A percentile compares a stretch with the other conserved stretches of the same genome.
Evolutionary conservation across 495 filamentous ascomycete genomes (phyloP).

Genomic region (Cairneyella variabilis): DNA sequence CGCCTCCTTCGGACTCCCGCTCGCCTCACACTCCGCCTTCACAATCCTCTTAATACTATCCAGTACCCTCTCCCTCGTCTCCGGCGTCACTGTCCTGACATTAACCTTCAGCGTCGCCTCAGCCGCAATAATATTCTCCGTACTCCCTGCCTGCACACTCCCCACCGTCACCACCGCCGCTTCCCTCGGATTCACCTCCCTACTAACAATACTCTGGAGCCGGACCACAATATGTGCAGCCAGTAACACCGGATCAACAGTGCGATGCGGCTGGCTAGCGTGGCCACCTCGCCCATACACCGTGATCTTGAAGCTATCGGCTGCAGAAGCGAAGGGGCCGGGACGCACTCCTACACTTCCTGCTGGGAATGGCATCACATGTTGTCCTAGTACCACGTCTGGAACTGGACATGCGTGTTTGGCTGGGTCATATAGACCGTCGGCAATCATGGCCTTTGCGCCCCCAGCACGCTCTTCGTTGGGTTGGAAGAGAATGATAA

Average conservation of each 20-base stretch:
- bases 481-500: slow-evolving; percentile 59
- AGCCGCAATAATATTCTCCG: slow-evolving; percentile 52
- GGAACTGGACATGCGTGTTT: slow-evolving; percentile 43
- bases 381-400: slow-evolving; percentile 54
- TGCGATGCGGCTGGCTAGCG: slow-evolving; percentile 44
- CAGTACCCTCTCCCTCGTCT: slow-evolving; percentile 39
- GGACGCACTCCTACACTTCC: slow-evolving; percentile 37
- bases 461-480: slow-evolving; percentile 54
- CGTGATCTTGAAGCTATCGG: slow-evolving; percentile 39
- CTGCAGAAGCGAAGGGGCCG: slow-evolving; percentile 38
- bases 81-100: slow-evolving; percentile 38
- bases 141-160: slow-evolving; percentile 45
- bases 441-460: slow-evolving; percentile 57
- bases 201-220: slow-evolving; percentile 54
- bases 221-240: slow-evolving; percentile 47
- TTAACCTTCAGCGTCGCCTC: slow-evolving; percentile 43
- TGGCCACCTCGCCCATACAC: slow-evolving; percentile 52
- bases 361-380: slow-evolving; percentile 41
- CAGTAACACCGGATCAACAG: slow-evolving; percentile 55
- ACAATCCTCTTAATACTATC: slow-evolving; percentile 48
- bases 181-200: slow-evolving; percentile 50
- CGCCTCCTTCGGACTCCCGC: slow-evolving; percentile 36
- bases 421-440: slow-evolving; percentile 50
- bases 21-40: slow-evolving; percentile 48
- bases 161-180: slow-evolving; percentile 53